These are phyloP conservation scores for Gastrodia elata DNA, from an alignment of 106 monocot species.

Conservation along the genomic window DNA sequence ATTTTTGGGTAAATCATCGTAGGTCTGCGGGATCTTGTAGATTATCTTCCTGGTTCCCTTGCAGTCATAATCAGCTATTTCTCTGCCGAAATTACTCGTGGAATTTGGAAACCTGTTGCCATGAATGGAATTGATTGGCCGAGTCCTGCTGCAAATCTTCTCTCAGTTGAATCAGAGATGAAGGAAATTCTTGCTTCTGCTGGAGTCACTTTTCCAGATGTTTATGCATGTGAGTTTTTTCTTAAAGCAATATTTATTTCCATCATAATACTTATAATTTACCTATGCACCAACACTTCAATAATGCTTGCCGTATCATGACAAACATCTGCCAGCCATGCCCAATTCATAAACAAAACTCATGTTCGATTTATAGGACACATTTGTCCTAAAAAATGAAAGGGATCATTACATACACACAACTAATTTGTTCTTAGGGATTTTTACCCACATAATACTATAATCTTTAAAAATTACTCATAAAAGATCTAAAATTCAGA, in stretches of 20 bases:
- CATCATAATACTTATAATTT: too few species aligned
- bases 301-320: too few species aligned
- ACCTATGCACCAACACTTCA: too few species aligned
- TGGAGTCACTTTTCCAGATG: conserved; percentile 47
- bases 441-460: too few species aligned
- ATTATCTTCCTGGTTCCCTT: conserved; percentile 73
- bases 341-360: too few species aligned
- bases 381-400: too few species aligned
- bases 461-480: too few species aligned
- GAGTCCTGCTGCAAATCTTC: conserved; percentile 63
- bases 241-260: neutral
- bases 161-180: conserved; percentile 60
- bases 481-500: too few species aligned
- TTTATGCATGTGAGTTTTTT: conserved; percentile 33
- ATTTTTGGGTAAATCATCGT: neutral
- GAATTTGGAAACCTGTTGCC: conserved; percentile 72
- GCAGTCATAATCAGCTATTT: conserved; percentile 80
- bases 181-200: conserved; percentile 72
- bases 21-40: conserved; percentile 77
- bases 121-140: conserved; percentile 96
- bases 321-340: too few species aligned
- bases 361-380: too few species aligned
- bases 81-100: conserved; percentile 86
- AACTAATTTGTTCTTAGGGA: too few species aligned
- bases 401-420: too few species aligned